Conservation (phyloP, 192 early-diverging fungal species). For the Umbelopsis vinacea region DNA sequence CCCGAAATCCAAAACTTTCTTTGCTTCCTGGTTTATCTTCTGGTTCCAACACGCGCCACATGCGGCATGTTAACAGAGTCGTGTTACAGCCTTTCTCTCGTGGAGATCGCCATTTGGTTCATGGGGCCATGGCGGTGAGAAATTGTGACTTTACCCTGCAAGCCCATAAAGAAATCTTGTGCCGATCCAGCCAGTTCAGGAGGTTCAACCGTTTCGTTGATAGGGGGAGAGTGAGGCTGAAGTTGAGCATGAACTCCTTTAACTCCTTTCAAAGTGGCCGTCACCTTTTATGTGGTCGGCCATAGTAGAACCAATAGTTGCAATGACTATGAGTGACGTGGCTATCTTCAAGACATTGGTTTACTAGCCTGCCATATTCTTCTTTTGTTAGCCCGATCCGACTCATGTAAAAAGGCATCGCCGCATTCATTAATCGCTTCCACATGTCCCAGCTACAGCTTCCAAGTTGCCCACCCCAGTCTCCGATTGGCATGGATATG, state of each 20-base stretch:
- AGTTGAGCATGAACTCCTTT: not conserved
- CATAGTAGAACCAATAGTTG: slow-evolving; percentile 3
- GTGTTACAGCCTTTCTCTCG: not conserved
- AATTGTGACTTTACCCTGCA: not conserved
- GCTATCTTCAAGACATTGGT: not conserved
- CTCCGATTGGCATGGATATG: not conserved
- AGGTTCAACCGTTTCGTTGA: not conserved
- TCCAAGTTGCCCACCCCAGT: slow-evolving; percentile 4
- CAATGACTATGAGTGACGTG: slow-evolving; percentile 7
- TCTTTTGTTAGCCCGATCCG: slow-evolving; percentile 8
- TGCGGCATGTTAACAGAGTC: not conserved
- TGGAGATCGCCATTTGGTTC: slow-evolving; percentile 7
- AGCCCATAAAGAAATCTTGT: not conserved
- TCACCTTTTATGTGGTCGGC: not conserved
- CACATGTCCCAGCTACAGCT: not conserved
- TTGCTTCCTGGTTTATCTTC: not conserved
- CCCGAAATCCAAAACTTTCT: not conserved
- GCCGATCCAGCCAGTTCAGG: slow-evolving; percentile 5
- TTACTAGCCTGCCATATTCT: slow-evolving; percentile 17
- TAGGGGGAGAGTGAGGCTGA: too few species aligned
- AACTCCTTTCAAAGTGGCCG: too few species aligned
- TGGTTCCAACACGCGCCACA: not conserved
- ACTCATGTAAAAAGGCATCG: slow-evolving; percentile 14
- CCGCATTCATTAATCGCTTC: slow-evolving; percentile 3
- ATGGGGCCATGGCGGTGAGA: not conserved